Base-by-base conservation (phyloP, 2,329 filamentous ascomycete genomes). In the Ophiostoma ips region DNA sequence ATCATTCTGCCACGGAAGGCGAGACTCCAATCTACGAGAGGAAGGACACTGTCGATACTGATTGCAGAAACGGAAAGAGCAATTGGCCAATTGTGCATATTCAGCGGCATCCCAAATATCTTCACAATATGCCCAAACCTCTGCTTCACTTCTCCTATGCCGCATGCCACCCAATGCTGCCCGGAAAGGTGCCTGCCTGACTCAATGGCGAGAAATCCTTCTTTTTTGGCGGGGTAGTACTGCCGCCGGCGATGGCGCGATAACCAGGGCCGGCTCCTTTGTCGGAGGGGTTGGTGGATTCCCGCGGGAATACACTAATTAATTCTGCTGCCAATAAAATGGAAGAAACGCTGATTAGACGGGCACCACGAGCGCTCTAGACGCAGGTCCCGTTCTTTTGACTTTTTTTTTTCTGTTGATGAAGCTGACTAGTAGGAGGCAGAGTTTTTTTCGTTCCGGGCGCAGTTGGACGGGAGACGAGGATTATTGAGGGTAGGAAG, bases 201-300 rank as follows among this genome's bases (percentile, higher is more conserved):
- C 19, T 31, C 24, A 45, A 37, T 35, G 24, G 35, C 47, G 49
- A 48, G n/a, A 46, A 35, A 28, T 30, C 24, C 35, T 40, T 45
- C 15, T 38, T 30, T 52, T 38, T 30, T 52, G 41, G 50, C 46
- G 50, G 50, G 50, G 50, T 52, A 46, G 46, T 48, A 40, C 45
- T 52, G 44, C 48, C 35, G 28, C 38, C 46, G 48, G 12, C 21
- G 34, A 49, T 49, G 46, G 50, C 46, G 46, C 46, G 38, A 46
- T 52, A n/a, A 40, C 18, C 21, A 38, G 33, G 34, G 15, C 41
- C 21, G n/a, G n/a, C 50, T 37, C 50, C 33, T 51, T 21, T 19
- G 31, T 52, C 45, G 46, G 50, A 51, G 50, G 45, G 45, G 49
- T 44, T 33, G 30, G 30, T 33, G 30, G n/a, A n/a, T n/a, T n/a